Evolutionary conservation across 371 early-diverging fungal genomes (phyloP), one percentile per base, ranked within the genome.

Genomic region (Capillidium rhysosporum): DNA sequence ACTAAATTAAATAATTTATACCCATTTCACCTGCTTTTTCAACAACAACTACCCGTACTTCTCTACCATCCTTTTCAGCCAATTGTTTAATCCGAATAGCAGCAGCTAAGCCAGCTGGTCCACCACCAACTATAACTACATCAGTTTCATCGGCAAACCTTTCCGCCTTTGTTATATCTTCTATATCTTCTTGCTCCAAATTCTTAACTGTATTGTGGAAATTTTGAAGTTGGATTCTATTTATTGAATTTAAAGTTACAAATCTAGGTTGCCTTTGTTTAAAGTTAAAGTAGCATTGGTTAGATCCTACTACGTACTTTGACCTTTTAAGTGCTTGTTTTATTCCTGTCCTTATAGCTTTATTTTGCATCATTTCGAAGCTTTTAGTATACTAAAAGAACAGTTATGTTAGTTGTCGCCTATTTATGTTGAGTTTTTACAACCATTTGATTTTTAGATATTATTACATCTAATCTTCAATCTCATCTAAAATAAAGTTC

Each of bases 11-110:
- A 55, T 0, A 8, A 14, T 12, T 56, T 61, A 41, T 61, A 75
- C 89, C 98, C 14, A 96, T 70, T 65, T 95, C 93, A 39, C 83
- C 79, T 21, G 85, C 98, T 76, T 97, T 97, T 63, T 97, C 98
- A 14, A 97, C 68, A 0, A 97, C 65, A 55, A 96, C 77, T 16
- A 97, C 95, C 39, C 87, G 79, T 41, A 89, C 59, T 49, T 94
- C 95, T 63, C 80, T 82, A 52, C 79, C 86, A 52, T 83, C 76
- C 40, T 76, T 82, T 30, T 74, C 75, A 30, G 93, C 93, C 24
- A 82, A 73, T 70, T 97, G 94, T 68, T 85, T 86, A 40, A 94
- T 56, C 31, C 84, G 77, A 66, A 97, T 97, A 24, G 94, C 95
- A 21, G 98, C 98, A 21, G 89, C 70, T 41, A 97, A 67, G 26